Evolutionary conservation across 2,329 filamentous ascomycete species (phyloP).

Genomic region (Aspergillus awamori): DNA sequence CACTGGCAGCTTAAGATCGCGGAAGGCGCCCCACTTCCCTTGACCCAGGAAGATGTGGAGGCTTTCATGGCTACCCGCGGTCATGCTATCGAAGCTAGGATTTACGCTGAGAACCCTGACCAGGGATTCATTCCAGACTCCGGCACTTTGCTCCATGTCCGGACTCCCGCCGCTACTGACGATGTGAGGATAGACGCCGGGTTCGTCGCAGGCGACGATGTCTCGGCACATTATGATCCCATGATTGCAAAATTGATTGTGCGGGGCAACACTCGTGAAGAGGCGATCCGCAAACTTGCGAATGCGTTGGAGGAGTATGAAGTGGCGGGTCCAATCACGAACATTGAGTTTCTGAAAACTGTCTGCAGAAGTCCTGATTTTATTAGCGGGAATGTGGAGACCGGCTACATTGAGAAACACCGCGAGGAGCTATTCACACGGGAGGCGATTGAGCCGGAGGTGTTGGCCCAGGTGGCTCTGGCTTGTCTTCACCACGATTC

Average conservation of each 20-base stretch:
- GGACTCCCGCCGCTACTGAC: conserved; percentile 68
- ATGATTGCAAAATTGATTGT: conserved; percentile 99
- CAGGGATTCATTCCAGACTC: conserved; percentile 93
- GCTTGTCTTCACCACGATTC: conserved; percentile 63
- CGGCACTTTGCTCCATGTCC: conserved; percentile 80
- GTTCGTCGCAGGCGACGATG: conserved; percentile 86
- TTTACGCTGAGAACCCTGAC: conserved; percentile 94
- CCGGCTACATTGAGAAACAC: conserved; percentile 93
- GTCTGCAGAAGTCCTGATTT: conserved; percentile 82
- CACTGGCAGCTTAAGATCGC: conserved; percentile 94
- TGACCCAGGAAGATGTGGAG: conserved; percentile 68
- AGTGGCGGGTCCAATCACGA: conserved; percentile 88
- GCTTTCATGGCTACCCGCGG: conserved; percentile 73
- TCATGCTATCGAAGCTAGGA: conserved; percentile 90
- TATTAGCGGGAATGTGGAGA: conserved; percentile 85
- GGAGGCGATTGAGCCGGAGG: conserved; percentile 65
- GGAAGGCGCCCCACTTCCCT: conserved; percentile 66
- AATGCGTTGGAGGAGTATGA: conserved; percentile 85
- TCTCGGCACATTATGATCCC: conserved; percentile 93
- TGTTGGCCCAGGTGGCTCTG: conserved; percentile 84
- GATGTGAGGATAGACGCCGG: conserved; percentile 91
- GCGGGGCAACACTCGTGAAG: conserved; percentile 73
- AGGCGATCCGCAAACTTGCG: conserved; percentile 79
- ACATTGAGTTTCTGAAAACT: conserved; percentile 93
- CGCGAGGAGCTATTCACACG: conserved; percentile 74